Conservation (phyloP, 257 asterid genomes). For the Euphrasia confusa region DNA sequence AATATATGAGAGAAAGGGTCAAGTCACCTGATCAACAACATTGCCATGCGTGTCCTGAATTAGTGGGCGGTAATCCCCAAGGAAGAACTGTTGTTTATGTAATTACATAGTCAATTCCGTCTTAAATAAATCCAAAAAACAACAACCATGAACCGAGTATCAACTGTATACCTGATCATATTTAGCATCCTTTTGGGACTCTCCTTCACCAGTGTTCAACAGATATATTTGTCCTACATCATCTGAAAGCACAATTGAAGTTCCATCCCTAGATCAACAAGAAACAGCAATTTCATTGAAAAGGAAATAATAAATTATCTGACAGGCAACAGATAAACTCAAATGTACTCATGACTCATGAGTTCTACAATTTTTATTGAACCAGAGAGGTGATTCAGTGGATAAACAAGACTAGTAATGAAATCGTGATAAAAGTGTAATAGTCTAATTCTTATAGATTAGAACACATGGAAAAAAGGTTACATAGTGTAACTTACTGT, state of each 20-base stretch:
- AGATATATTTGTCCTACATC: constrained; percentile 95
- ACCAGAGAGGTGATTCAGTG: constrained; percentile 11
- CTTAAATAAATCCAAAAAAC: constrained; percentile 13
- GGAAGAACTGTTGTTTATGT: constrained; percentile 74
- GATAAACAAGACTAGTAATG: constrained; percentile 18
- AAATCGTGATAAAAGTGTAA: constrained; percentile 6
- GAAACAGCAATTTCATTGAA: constrained; percentile 29
- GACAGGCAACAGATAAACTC: neutral
- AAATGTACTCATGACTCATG: constrained; percentile 3
- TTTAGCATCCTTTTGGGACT: constrained; percentile 92
- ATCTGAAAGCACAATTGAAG: constrained; percentile 96
- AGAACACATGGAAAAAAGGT: constrained; percentile 16
- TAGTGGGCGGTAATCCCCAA: constrained; percentile 96
- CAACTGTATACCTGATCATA: constrained; percentile 76
- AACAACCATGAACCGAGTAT: constrained; percentile 15
- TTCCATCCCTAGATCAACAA: constrained; percentile 78
- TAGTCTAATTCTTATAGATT: constrained; percentile 13
- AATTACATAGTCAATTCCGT: constrained; percentile 30
- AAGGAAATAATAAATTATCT: constrained; percentile 4
- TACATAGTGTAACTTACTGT: constrained; percentile 53
- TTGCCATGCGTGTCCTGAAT: constrained; percentile 74
- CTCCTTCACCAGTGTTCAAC: constrained; percentile 94
- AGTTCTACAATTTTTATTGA: constrained; percentile 7
- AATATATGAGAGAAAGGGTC: constrained; percentile 13
- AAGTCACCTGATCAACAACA: constrained; percentile 82